A percentile compares a stretch with the other conserved stretches of the same genome.
Evolutionary conservation across 1,139 yeast species (phyloP).

Genomic region (Diutina neorugosa): DNA sequence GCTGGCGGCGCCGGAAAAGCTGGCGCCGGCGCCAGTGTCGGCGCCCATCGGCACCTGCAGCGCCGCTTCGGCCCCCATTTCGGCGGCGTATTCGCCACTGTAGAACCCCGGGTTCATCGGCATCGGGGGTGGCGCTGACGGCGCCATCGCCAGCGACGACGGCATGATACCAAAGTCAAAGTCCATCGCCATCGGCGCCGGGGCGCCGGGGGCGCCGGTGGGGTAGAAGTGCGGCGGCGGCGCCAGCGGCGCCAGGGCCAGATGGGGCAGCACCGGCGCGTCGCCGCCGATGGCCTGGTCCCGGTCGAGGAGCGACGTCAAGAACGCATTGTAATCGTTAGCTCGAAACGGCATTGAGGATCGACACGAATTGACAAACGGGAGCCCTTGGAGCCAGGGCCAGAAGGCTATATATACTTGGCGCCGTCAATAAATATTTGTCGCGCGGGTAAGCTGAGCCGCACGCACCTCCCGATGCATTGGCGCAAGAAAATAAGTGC

Average conservation of each 20-base stretch:
- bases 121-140: neutral
- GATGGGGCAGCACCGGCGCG: neutral
- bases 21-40: neutral
- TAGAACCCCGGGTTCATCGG: neutral
- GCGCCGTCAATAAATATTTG: neutral
- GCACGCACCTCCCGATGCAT: neutral
- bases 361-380: neutral
- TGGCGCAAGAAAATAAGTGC: neutral
- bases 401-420: neutral
- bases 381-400: neutral
- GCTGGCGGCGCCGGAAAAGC: neutral
- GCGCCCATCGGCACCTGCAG: neutral
- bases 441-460: neutral
- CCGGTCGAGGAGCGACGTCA: constrained; percentile 18
- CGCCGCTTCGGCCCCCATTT: neutral
- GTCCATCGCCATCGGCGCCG: constrained; percentile 15
- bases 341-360: constrained; percentile 17
- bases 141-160: neutral
- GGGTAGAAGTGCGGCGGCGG: neutral
- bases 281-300: constrained; percentile 6
- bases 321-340: constrained; percentile 22
- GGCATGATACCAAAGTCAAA: constrained; percentile 19
- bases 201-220: neutral
- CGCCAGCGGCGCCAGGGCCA: neutral
- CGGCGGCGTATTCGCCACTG: neutral